Base-by-base conservation (phyloP, 2,329 filamentous ascomycete genomes). In the Coniella vitis region DNA sequence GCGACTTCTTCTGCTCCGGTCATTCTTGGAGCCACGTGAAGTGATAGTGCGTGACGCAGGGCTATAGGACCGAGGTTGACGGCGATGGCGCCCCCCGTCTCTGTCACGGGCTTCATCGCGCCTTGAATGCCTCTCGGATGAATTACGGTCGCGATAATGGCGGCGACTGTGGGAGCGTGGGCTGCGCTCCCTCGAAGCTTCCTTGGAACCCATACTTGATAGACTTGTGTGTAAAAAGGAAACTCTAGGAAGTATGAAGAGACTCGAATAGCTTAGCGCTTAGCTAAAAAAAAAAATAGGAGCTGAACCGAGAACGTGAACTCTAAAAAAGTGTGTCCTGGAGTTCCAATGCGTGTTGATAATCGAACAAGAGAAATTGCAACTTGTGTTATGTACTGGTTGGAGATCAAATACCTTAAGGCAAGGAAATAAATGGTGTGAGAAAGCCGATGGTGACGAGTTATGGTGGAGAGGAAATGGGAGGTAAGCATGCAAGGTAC, bases 51-150 rank as follows among this genome's bases (percentile, higher is more conserved):
- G 31, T 12, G 48, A 35, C 2, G 34, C 21, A 22, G 51, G 48
- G 14, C 51, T 53, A 31, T 41, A 38, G 14, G 51, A 53, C 19
- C 48, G 51, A 25, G 39, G 49, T 17, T 37, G 41, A 29, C 38
- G 48, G 20, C 32, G 51, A 8, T 48, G 29, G 4, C 45, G 48
- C 22, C 48, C 41, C 9, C 25, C 29, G 22, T 38, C 17, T 3
- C 39, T 44, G 21, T 51, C 37, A 42, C 34, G 45, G n/a, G 44
- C 41, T 34, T 32, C 36, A 32, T 51, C 40, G 29, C 40, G 51
- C 38, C 34, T 32, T 10, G 38, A 25, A 16, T 35, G 10, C 35
- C 41, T 44, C 20, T 51, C 51, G 36, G 48, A 21, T 36, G 36
- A 48, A 35, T 41, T 31, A 29, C 22, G 40, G 7, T 40, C 37